These are phyloP conservation scores for Starmera amethionina DNA, from an alignment of 805 yeast species.

Conservation along the genomic window DNA sequence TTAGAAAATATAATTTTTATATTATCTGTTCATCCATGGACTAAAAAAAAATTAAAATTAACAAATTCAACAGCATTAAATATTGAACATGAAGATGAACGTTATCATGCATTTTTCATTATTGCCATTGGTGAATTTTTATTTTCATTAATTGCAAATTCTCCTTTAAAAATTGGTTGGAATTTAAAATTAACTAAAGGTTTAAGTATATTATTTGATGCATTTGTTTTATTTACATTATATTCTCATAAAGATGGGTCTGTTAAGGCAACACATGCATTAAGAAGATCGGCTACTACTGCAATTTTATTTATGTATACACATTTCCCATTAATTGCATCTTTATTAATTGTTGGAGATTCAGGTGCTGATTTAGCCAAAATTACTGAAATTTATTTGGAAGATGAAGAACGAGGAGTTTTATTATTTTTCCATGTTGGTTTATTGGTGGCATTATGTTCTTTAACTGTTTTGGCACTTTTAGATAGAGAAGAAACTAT, in stretches of 20 bases:
- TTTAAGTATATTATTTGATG: constrained; percentile 33
- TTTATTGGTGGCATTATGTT: constrained; percentile 31
- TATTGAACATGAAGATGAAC: constrained; percentile 58
- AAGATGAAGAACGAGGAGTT: constrained; percentile 27
- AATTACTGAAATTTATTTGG: constrained; percentile 18
- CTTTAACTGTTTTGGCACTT: constrained; percentile 30
- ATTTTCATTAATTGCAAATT: constrained; percentile 38
- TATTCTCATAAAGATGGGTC: constrained; percentile 46
- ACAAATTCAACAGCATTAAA: constrained; percentile 49
- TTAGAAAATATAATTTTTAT: constrained; percentile 31
- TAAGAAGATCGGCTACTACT: constrained; percentile 35
- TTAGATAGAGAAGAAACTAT: constrained; percentile 31
- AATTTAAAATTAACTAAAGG: constrained; percentile 35
- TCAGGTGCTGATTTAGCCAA: constrained; percentile 41
- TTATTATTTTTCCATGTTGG: constrained; percentile 46
- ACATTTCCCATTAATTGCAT: constrained; percentile 43
- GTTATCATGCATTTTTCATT: constrained; percentile 46
- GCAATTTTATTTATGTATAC: constrained; percentile 36
- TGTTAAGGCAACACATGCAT: constrained; percentile 39
- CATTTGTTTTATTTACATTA: constrained; percentile 42
- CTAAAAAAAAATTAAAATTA: constrained; percentile 31
- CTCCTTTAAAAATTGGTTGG: constrained; percentile 38
- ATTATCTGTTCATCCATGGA: constrained; percentile 36
- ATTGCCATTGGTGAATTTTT: constrained; percentile 61
- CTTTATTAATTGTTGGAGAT: constrained; percentile 47